Evolutionary conservation across 352 stramenopile species (phyloP).

Genomic region (Globisporangium canariense): DNA sequence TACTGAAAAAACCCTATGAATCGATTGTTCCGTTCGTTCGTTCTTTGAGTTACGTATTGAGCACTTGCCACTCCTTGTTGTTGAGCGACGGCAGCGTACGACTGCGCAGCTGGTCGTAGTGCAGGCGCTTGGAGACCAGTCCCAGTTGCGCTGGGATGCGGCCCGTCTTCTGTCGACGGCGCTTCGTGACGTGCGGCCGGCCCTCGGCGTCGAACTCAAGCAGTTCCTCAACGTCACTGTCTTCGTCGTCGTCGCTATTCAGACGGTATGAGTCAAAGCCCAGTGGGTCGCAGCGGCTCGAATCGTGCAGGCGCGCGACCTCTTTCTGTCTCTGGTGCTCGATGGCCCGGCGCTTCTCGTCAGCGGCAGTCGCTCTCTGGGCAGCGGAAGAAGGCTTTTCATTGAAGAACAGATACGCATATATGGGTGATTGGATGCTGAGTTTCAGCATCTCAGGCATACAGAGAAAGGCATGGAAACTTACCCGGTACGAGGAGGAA

Average conservation of each 20-base stretch:
- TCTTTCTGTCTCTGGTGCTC: conserved; percentile 29
- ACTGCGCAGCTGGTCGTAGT: conserved; percentile 55
- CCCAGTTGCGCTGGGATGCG: conserved; percentile 40
- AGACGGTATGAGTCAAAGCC: conserved; percentile 45
- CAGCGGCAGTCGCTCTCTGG: conserved; percentile 21
- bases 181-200: conserved; percentile 34
- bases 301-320: conserved; percentile 15
- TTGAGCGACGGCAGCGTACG: conserved; percentile 49
- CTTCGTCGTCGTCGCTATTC: conserved; percentile 53
- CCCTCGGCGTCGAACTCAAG: conserved; percentile 39
- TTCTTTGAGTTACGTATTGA: conserved; percentile 25
- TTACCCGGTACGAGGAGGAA: conserved; percentile 40
- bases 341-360: conserved; percentile 16
- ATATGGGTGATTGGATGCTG: not conserved
- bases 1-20: not conserved
- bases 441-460: not conserved
- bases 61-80: conserved; percentile 54
- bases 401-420: not conserved
- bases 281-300: conserved; percentile 43
- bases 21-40: not conserved
- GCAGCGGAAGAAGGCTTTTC: conserved; percentile 27
- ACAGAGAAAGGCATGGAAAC: not conserved
- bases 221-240: conserved; percentile 45
- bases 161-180: conserved; percentile 19
- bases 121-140: conserved; percentile 52